phyloP scores from a whole-genome alignment of 116 monocot genomes.

The Zostera marina region DNA sequence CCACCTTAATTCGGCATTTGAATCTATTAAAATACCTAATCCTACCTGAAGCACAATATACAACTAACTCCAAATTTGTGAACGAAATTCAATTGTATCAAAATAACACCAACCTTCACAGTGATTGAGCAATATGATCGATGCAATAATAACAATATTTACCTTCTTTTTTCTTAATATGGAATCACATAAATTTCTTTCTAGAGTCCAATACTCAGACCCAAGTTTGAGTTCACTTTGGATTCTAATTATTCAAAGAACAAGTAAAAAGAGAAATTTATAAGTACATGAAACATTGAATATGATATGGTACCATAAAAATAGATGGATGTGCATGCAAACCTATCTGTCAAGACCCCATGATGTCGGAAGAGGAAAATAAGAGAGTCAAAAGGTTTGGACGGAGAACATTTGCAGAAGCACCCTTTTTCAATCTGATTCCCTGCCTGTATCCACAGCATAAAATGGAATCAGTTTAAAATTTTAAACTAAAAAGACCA shows the following conservation, averaged over 20 bases:
- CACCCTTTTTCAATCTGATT: constrained; percentile 1
- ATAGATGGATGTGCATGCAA: constrained; percentile 2
- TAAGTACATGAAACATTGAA: neutral
- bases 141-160: neutral
- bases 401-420: constrained; percentile 6
- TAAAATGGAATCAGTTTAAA: neutral
- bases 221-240: constrained; percentile 43
- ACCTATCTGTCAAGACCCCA: constrained; percentile 55
- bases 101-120: too few relatives aligned
- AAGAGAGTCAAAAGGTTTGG: constrained; percentile 38
- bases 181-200: constrained; percentile 62
- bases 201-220: constrained; percentile 68
- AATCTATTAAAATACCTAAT: too few relatives aligned
- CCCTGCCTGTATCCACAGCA: constrained; percentile 14
- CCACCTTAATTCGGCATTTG: too few relatives aligned
- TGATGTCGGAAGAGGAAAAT: constrained; percentile 32
- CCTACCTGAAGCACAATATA: too few relatives aligned
- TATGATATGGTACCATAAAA: neutral
- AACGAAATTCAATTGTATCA: too few relatives aligned
- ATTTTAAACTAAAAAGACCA: neutral
- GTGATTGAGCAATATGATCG: neutral
- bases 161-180: constrained; percentile 34
- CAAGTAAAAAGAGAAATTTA: constrained; percentile 2
- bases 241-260: constrained; percentile 45
- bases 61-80: too few relatives aligned